Conservation (phyloP, 163 green algal genomes). For the Chlamydomonas reinhardtii region DNA sequence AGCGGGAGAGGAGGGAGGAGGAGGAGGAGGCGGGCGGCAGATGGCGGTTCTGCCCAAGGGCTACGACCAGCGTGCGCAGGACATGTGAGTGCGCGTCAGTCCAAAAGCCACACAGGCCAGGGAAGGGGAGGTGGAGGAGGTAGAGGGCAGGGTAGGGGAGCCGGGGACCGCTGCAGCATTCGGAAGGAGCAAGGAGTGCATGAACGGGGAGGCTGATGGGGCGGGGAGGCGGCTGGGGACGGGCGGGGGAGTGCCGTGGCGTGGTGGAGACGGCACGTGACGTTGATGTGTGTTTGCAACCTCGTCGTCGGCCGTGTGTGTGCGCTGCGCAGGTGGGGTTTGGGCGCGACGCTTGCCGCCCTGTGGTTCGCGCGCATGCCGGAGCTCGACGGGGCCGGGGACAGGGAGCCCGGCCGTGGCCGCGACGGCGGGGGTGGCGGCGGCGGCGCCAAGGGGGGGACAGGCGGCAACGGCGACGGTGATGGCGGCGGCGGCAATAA, state of each 20-base stretch:
- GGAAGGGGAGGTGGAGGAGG: too few species aligned
- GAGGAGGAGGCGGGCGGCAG: neutral
- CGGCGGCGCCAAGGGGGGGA: neutral
- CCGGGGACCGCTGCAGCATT: too few species aligned
- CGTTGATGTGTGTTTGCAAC: too few species aligned
- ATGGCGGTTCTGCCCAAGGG: conserved; percentile 34
- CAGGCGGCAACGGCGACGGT: neutral
- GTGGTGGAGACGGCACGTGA: too few species aligned
- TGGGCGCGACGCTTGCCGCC: conserved; percentile 14
- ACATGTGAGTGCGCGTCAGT: neutral
- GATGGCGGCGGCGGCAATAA: too few species aligned
- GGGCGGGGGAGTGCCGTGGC: too few species aligned
- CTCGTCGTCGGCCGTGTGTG: too few species aligned
- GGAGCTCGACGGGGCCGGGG: neutral
- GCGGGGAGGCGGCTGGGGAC: too few species aligned
- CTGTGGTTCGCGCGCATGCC: conserved; percentile 27
- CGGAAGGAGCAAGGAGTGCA: too few species aligned
- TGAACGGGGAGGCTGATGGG: too few species aligned
- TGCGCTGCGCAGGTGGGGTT: conserved; percentile 10
- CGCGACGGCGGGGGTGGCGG: neutral
- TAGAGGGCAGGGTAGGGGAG: too few species aligned
- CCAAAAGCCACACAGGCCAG: too few species aligned
- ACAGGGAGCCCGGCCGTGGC: neutral
- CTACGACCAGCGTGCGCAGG: conserved; percentile 45
- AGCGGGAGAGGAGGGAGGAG: neutral